Percentiles rank a stretch among this genome's conserved stretches.
Evolutionary conservation across 805 yeast species (phyloP).

Genomic region (Grigorovia humatica): DNA sequence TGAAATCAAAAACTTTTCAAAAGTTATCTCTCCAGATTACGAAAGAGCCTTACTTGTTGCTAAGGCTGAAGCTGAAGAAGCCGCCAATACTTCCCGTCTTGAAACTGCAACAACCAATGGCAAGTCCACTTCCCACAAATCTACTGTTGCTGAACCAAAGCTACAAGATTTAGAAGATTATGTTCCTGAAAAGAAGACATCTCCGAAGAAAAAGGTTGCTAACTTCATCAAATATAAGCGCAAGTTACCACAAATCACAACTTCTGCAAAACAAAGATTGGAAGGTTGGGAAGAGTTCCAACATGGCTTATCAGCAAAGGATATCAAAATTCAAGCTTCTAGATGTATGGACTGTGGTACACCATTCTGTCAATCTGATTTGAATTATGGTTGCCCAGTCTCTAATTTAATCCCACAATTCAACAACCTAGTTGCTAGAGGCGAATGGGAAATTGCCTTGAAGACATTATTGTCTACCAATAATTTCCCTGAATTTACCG

Average conservation of each 20-base stretch:
- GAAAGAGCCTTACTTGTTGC: slow-evolving; percentile 72
- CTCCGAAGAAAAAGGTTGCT: slow-evolving; percentile 44
- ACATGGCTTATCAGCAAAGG: slow-evolving; percentile 69
- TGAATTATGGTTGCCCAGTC: slow-evolving; percentile 79
- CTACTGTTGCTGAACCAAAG: slow-evolving; percentile 57
- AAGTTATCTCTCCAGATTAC: slow-evolving; percentile 87
- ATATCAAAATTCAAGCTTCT: slow-evolving; percentile 84
- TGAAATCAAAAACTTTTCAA: slow-evolving; percentile 78
- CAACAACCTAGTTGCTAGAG: slow-evolving; percentile 92
- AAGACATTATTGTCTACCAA: slow-evolving; percentile 90
- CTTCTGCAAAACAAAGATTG: slow-evolving; percentile 51
- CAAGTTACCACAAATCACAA: slow-evolving; percentile 1
- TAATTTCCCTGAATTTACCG: slow-evolving; percentile 97
- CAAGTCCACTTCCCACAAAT: slow-evolving; percentile 20
- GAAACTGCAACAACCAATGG: slow-evolving; percentile 27
- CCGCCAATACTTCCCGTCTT: slow-evolving; percentile 31
- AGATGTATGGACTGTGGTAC: slow-evolving; percentile 99
- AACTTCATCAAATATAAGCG: slow-evolving; percentile 77
- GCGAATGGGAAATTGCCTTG: slow-evolving; percentile 89
- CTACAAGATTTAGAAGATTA: slow-evolving; percentile 87
- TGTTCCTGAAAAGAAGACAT: slow-evolving; percentile 53
- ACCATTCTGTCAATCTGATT: slow-evolving; percentile 96
- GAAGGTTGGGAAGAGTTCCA: slow-evolving; percentile 91
- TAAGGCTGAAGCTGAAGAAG: slow-evolving; percentile 55
- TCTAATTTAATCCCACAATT: slow-evolving; percentile 96